phyloP scores from a whole-genome alignment of 2,329 filamentous ascomycete genomes.

The Ilyonectria mors-panacis region DNA sequence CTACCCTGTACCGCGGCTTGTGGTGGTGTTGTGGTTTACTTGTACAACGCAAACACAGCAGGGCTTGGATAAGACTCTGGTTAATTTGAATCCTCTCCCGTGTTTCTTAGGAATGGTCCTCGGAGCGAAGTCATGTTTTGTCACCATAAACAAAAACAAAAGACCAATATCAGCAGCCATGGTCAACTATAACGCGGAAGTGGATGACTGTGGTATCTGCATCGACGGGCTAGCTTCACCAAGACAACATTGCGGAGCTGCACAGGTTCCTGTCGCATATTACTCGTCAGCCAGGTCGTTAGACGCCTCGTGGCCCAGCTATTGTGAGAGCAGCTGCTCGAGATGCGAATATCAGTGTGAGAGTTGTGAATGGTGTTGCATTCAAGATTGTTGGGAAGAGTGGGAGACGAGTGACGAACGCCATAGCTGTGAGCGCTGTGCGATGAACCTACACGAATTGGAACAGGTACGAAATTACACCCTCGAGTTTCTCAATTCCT shows the following conservation, averaged over 20 bases:
- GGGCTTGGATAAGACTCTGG: background rate
- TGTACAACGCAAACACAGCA: constrained; percentile 28
- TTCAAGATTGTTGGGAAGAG: background rate
- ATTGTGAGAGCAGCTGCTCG: background rate
- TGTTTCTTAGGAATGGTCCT: background rate
- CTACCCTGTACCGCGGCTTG: constrained; percentile 15
- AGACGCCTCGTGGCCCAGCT: background rate
- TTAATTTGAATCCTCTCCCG: background rate
- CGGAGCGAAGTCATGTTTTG: background rate
- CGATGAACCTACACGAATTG: background rate
- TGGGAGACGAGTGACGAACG: background rate
- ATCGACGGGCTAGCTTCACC: background rate
- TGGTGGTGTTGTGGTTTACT: constrained; percentile 5
- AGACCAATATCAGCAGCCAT: constrained; percentile 16
- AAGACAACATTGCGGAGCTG: background rate
- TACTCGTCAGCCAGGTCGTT: background rate
- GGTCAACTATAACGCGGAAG: constrained; percentile 31
- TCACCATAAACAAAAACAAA: background rate
- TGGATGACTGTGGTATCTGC: constrained; percentile 21
- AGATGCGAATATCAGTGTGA: constrained; percentile 1
- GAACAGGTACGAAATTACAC: background rate
- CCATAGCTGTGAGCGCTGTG: background rate
- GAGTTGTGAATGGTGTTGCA: background rate
- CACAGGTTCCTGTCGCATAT: background rate
- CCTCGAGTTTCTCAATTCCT: background rate